These are phyloP conservation scores for Hirsutella rhossiliensis DNA, from an alignment of 2,329 filamentous ascomycete genomes.

Conservation along the genomic window DNA sequence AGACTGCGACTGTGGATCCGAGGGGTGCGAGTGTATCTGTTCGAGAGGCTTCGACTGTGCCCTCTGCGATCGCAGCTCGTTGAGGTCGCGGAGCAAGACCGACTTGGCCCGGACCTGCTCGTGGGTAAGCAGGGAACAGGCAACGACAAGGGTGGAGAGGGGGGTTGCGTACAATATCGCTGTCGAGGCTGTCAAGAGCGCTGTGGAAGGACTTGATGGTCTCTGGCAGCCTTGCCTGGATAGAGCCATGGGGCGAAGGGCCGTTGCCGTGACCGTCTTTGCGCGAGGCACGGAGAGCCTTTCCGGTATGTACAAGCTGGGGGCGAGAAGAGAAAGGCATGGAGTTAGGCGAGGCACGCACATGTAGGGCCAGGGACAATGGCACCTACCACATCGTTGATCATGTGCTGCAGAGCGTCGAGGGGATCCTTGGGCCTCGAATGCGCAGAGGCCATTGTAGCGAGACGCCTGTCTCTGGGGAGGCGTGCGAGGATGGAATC, in stretches of 20 bases:
- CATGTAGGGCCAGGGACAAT: neutral
- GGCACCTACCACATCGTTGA: conserved; percentile 41
- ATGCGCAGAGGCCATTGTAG: conserved; percentile 16
- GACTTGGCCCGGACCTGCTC: conserved; percentile 36
- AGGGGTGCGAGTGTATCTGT: conserved; percentile 12
- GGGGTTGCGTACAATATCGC: conserved; percentile 37
- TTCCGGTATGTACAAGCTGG: conserved; percentile 48
- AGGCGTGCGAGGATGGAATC: neutral
- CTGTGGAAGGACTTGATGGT: conserved; percentile 36
- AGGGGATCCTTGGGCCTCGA: conserved; percentile 25
- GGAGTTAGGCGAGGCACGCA: neutral
- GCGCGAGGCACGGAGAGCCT: conserved; percentile 36
- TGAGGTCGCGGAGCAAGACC: conserved; percentile 41
- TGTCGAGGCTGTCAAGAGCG: conserved; percentile 43
- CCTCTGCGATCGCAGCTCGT: conserved; percentile 20
- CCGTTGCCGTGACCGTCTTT: conserved; percentile 31
- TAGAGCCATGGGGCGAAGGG: conserved; percentile 16
- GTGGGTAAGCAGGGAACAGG: neutral
- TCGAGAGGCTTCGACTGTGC: conserved; percentile 12
- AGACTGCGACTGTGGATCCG: conserved; percentile 22
- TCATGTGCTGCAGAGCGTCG: conserved; percentile 36
- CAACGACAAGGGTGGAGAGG: neutral
- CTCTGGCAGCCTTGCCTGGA: conserved; percentile 31
- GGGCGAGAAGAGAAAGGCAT: conserved; percentile 1
- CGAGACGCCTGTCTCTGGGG: neutral